A percentile compares a stretch with the other conserved stretches of the same genome.
These are phyloP conservation scores for Crithidia sp. DNA, from an alignment of 208 protist genomes.

Conservation along the genomic window DNA sequence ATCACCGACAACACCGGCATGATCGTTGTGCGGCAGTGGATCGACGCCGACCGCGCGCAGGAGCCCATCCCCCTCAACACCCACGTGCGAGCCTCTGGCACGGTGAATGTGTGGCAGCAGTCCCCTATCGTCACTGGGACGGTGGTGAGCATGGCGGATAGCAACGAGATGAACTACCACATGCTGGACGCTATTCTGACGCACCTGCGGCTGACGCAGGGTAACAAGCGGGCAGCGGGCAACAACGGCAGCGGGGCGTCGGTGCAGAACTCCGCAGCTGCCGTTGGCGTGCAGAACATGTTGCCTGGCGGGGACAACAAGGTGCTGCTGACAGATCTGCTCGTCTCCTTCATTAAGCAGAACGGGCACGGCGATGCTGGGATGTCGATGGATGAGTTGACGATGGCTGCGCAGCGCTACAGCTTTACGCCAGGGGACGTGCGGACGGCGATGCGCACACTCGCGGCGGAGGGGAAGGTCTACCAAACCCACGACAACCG, in stretches of 20 bases:
- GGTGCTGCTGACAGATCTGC: conserved; percentile 77
- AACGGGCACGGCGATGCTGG: conserved; percentile 59
- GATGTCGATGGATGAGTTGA: conserved; percentile 85
- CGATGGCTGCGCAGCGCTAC: conserved; percentile 64
- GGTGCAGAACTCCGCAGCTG: conserved; percentile 63
- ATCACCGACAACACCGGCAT: conserved; percentile 89
- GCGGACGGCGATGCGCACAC: conserved; percentile 66
- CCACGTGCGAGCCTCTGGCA: conserved; percentile 84
- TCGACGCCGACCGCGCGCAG: conserved; percentile 61
- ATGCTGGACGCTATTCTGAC: conserved; percentile 88
- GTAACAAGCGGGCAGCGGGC: conserved; percentile 44
- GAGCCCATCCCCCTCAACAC: conserved; percentile 78
- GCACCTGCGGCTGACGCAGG: conserved; percentile 82
- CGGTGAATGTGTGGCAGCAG: conserved; percentile 90
- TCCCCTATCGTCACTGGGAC: conserved; percentile 82
- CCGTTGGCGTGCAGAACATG: conserved; percentile 72
- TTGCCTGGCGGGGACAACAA: conserved; percentile 70
- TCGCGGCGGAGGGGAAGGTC: conserved; percentile 77
- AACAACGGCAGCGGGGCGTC: conserved; percentile 17
- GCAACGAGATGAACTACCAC: conserved; percentile 92
- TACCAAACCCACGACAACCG: conserved; percentile 88
- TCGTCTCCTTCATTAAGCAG: conserved; percentile 76
- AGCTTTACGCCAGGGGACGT: conserved; percentile 73
- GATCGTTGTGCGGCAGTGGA: conserved; percentile 85
- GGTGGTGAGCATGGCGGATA: conserved; percentile 81